Evolutionary conservation across 345 rosid species (phyloP).

Genomic region (Aquilaria malaccensis): DNA sequence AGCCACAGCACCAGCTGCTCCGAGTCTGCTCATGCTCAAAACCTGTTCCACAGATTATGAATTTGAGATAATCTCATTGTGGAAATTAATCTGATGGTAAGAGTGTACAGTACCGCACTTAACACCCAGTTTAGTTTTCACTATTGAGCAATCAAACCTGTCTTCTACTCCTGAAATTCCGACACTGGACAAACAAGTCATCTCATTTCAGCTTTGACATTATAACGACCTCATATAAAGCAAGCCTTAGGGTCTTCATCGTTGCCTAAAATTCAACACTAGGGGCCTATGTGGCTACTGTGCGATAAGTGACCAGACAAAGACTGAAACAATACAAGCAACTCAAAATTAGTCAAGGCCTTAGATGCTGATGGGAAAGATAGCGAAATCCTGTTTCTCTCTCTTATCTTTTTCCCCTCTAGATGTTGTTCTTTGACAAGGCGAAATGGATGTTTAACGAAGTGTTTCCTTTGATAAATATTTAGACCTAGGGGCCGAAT

Average conservation of each 20-base stretch:
- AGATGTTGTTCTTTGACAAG: neutral
- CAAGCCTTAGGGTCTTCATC: constrained; percentile 15
- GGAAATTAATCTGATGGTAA: neutral
- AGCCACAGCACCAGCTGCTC: constrained; percentile 71
- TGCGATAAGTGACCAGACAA: constrained; percentile 13
- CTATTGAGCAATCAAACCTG: constrained; percentile 9
- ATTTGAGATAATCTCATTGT: neutral
- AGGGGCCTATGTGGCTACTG: constrained; percentile 36
- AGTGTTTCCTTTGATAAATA: neutral
- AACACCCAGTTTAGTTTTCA: neutral
- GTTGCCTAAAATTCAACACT: constrained; percentile 20
- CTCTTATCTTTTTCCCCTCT: neutral
- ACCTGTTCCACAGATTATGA: constrained; percentile 30
- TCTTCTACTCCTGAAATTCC: constrained; percentile 15
- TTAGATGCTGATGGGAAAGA: neutral
- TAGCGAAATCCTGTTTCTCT: neutral
- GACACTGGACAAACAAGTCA: constrained; percentile 7
- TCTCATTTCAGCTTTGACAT: constrained; percentile 22
- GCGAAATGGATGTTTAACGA: neutral
- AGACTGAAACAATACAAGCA: constrained; percentile 5
- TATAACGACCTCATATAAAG: constrained; percentile 20
- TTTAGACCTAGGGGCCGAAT: neutral
- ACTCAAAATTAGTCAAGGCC: constrained; percentile 6
- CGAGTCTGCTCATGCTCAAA: constrained; percentile 67
- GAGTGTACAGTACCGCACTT: constrained; percentile 7